Percentiles rank a stretch among this genome's conserved stretches.
phyloP scores from a whole-genome alignment of 371 early-diverging fungal genomes.

The Dinochytrium kinnereticum region DNA sequence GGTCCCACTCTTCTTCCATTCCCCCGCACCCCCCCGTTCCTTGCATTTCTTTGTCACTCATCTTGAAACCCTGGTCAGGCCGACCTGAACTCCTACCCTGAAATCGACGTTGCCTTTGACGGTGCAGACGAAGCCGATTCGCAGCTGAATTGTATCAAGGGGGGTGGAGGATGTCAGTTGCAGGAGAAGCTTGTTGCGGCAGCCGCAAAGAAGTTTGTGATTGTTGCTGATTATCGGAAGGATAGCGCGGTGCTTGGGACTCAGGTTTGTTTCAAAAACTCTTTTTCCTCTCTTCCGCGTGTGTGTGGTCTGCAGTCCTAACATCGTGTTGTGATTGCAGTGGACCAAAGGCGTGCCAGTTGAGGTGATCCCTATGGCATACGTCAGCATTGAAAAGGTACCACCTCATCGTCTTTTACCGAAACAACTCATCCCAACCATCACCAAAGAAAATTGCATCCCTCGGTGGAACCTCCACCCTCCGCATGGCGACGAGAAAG shows the following conservation, averaged over 20 bases:
- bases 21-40: no score
- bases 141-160: slow-evolving; percentile 82
- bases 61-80: no score
- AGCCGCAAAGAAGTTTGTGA: slow-evolving; percentile 77
- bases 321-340: slow-evolving; percentile 38
- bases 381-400: slow-evolving; percentile 57
- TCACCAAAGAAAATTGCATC: slow-evolving; percentile 29
- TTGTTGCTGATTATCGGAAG: slow-evolving; percentile 91
- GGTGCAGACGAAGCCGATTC: slow-evolving; percentile 86
- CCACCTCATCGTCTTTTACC: neutral
- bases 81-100: slow-evolving; percentile 51
- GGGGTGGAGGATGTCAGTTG: slow-evolving; percentile 92
- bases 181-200: slow-evolving; percentile 92
- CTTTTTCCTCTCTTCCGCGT: neutral
- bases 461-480: slow-evolving; percentile 57
- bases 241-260: slow-evolving; percentile 76
- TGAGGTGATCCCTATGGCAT: slow-evolving; percentile 86
- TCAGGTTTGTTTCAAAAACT: slow-evolving; percentile 53
- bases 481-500: slow-evolving; percentile 86
- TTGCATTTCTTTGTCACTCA: no score
- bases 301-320: slow-evolving; percentile 9
- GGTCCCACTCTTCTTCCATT: no score
- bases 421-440: neutral
- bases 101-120: slow-evolving; percentile 87
- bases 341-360: slow-evolving; percentile 88